Conservation (phyloP, 148 eudicot species). For the Arbutus unedo region DNA sequence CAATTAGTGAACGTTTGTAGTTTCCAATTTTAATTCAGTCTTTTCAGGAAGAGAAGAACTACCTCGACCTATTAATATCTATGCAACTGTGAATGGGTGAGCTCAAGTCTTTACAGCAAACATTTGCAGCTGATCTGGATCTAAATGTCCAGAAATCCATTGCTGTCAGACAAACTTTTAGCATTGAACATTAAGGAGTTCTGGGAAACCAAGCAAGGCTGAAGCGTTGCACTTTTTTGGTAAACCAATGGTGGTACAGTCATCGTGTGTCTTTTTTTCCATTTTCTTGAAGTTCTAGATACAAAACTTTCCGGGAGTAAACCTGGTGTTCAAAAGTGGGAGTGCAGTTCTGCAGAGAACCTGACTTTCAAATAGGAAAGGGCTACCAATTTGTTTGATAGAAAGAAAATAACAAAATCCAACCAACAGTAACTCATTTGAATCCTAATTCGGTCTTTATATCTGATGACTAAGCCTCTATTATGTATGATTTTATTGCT, state of each 20-base stretch:
- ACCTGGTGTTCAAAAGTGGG: not conserved
- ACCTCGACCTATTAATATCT: not conserved
- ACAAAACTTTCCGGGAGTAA: not conserved
- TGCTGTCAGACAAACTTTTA: not conserved
- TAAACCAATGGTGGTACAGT: not conserved
- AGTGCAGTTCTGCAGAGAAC: not conserved
- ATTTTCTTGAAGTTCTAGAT: slow-evolving; percentile 2
- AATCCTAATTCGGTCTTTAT: not conserved
- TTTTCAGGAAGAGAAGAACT: not conserved
- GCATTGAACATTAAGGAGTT: not conserved
- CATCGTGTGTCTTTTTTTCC: not conserved
- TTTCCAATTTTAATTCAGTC: not conserved
- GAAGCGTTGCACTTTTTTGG: not conserved
- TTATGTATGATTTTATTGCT: not conserved
- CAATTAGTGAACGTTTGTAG: not conserved
- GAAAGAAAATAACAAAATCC: not conserved
- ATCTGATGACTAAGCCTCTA: not conserved
- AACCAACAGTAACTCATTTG: not conserved
- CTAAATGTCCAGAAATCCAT: not conserved
- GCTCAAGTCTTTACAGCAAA: not conserved
- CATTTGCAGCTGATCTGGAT: not conserved
- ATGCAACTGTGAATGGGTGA: not conserved
- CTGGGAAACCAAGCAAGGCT: not conserved
- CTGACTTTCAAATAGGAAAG: not conserved
- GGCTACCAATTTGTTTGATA: not conserved